Conservation (phyloP, 805 yeast species). For the Ogataea methanolica region DNA sequence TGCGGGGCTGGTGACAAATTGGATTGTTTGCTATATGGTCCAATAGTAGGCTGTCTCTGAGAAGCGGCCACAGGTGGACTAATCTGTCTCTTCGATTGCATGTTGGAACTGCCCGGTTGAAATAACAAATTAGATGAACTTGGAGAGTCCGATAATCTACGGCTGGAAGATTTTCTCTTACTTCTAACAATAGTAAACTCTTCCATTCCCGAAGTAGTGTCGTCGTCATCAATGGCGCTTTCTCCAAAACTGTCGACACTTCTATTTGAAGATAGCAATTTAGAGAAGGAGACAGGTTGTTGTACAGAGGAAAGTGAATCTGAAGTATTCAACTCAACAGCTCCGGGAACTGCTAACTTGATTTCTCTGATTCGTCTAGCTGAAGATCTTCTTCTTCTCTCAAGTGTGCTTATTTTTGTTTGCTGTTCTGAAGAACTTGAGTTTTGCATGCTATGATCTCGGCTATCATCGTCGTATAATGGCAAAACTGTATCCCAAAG, state of each 20-base stretch:
- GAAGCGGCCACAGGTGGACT: constrained; percentile 2
- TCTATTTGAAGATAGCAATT: background rate
- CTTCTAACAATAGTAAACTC: constrained; percentile 32
- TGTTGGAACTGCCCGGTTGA: constrained; percentile 1
- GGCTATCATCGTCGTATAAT: constrained; percentile 8
- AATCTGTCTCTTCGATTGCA: constrained; percentile 2
- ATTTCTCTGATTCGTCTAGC: constrained; percentile 20
- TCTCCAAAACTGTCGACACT: constrained; percentile 7
- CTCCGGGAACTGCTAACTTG: constrained; percentile 19
- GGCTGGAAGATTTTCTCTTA: constrained; percentile 27
- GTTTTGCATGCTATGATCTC: background rate
- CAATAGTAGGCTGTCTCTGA: background rate
- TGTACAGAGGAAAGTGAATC: constrained; percentile 1
- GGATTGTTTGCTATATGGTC: constrained; percentile 8
- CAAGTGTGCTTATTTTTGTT: constrained; percentile 6
- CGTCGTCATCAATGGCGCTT: constrained; percentile 23
- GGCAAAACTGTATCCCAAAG: constrained; percentile 26
- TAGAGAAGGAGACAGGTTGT: background rate
- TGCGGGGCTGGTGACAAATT: background rate
- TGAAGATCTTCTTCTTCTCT: constrained; percentile 22
- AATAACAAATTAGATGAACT: background rate
- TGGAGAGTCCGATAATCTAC: constrained; percentile 2
- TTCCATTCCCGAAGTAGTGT: constrained; percentile 16
- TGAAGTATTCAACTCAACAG: constrained; percentile 6
- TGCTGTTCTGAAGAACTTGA: background rate